phyloP scores from a whole-genome alignment of 2,329 filamentous ascomycete species.

The Emmonsiellopsis sp. region DNA sequence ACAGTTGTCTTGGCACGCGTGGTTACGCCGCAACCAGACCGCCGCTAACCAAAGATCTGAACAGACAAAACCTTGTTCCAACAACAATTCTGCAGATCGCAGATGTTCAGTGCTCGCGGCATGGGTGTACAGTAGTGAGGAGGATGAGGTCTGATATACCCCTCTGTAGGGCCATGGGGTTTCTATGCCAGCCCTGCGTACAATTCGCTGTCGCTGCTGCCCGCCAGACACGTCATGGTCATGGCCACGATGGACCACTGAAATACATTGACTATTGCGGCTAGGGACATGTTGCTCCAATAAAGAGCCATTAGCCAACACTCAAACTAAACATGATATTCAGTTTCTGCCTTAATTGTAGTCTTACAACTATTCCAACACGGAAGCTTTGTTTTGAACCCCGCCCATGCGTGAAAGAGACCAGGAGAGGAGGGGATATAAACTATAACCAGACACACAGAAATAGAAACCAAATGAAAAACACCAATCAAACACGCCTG shows the following conservation, averaged over 20 bases:
- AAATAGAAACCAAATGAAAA: neutral
- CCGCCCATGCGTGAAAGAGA: neutral
- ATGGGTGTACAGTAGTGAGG: too few species aligned
- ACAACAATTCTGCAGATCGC: neutral
- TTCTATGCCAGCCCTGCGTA: neutral
- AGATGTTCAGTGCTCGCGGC: neutral
- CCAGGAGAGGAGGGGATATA: neutral
- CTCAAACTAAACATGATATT: neutral
- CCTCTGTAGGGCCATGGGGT: neutral
- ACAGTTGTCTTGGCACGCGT: neutral
- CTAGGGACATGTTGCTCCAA: neutral
- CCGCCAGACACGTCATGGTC: neutral
- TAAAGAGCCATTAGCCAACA: neutral
- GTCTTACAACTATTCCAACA: neutral
- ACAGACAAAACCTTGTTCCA: neutral
- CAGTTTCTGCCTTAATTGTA: neutral
- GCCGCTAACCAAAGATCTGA: neutral
- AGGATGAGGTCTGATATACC: neutral
- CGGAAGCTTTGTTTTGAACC: neutral
- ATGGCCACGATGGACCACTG: neutral
- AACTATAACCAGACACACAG: neutral
- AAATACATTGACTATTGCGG: neutral
- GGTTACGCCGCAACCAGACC: conserved; percentile 1
- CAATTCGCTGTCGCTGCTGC: conserved; percentile 3
- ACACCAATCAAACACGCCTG: neutral